Evolutionary conservation across 2,329 filamentous ascomycete species (phyloP), one percentile per base, ranked within the genome.

Genomic region (Thelonectria blattea): DNA sequence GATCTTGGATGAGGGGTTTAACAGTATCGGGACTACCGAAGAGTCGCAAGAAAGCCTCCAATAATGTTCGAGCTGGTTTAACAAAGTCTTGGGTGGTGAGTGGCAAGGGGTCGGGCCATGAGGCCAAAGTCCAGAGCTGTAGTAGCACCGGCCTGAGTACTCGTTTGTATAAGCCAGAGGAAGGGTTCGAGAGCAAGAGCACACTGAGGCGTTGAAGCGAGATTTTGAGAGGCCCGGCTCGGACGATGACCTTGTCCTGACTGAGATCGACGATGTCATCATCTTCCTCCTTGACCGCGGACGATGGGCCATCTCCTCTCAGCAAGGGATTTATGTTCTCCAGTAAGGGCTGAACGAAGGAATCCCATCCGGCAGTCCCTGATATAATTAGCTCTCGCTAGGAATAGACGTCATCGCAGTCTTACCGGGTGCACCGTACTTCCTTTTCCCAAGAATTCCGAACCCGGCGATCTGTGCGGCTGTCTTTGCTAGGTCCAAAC

Each of bases 371-470:
- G 9, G 85, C 74, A 8, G 80, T 73, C 9, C 83, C 85, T 84
- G 56, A 22, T 12, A 17, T 11, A 18, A 14, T 64, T 24, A 64
- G 48, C 18, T 46, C 18, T 41, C 12, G 8, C 10, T 12, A 11
- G 15, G 20, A 20, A n/a, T 3, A 20, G 6, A 22, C n/a, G 30
- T 3, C 30, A 17, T 45, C 30, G 14, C 22, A 22, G 24, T 9
- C 58, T 56, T 68, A 76, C 87, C 87, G 50, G 88, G 88, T 7
- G 88, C 87, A 11, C 89, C 89, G 52, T 81, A 85, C 24, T 83
- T 79, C 67, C 82, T 88, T 59, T 83, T 85, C 3, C 87, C 88
- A 9, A 92, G 73, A 17, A 92, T 85, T 0, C 89, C 88, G 68
- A 85, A 89, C 1, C 76, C 76, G 5, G 78, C 71, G 37, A 78